Percentiles rank a stretch among this genome's conserved stretches.
These are phyloP conservation scores for Centella asiatica DNA, from an alignment of 129 eudicot species.

Conservation along the genomic window DNA sequence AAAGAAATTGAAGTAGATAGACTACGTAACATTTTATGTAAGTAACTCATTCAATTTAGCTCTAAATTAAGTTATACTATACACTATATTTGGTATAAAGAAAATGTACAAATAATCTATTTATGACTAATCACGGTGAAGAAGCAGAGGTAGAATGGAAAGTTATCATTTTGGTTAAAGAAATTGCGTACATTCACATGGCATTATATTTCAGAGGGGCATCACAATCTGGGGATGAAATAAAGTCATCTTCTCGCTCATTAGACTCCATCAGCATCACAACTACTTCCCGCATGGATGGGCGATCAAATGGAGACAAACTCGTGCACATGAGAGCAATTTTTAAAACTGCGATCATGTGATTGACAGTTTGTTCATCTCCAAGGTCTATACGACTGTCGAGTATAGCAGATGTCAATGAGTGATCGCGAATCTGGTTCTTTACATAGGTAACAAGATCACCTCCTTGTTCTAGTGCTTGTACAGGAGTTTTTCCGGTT, in stretches of 20 bases:
- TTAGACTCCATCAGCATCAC: constrained; percentile 76
- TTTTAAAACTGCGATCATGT: constrained; percentile 68
- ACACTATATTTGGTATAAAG: too few relatives aligned
- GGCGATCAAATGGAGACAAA: constrained; percentile 79
- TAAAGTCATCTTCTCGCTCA: constrained; percentile 39
- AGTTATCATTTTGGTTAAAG: background rate
- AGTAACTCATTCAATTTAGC: too few relatives aligned
- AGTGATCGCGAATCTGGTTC: constrained; percentile 52
- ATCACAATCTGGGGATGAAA: constrained; percentile 33
- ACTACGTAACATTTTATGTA: too few relatives aligned
- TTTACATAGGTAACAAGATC: constrained; percentile 84
- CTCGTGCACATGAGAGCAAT: constrained; percentile 73
- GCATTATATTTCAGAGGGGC: constrained; percentile 19
- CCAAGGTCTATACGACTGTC: constrained; percentile 60
- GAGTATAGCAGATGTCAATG: constrained; percentile 58
- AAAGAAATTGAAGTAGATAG: too few relatives aligned
- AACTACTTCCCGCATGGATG: constrained; percentile 90
- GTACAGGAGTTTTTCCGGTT: constrained; percentile 88
- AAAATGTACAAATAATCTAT: too few relatives aligned
- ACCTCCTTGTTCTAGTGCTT: constrained; percentile 89
- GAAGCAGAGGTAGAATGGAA: constrained; percentile 6
- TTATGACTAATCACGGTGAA: too few relatives aligned
- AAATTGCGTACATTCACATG: constrained; percentile 10
- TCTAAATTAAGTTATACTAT: too few relatives aligned
- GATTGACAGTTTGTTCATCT: constrained; percentile 47